These are phyloP conservation scores for Hyphopichia fennica DNA, from an alignment of 1,139 yeast species.

Conservation along the genomic window DNA sequence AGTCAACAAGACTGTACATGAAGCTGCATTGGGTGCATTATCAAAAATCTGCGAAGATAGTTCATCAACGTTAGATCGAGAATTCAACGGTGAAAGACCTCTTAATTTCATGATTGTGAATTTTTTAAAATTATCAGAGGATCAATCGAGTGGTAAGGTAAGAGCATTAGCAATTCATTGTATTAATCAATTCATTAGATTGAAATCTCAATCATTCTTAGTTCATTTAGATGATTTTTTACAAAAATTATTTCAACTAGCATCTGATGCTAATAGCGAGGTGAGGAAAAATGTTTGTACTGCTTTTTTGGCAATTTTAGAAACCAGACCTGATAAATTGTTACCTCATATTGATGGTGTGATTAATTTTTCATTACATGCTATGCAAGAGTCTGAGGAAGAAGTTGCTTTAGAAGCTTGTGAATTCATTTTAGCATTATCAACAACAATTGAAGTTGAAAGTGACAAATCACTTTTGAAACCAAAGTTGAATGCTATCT, in stretches of 20 bases:
- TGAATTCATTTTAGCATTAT: constrained; percentile 79
- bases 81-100: constrained; percentile 66
- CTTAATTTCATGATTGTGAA: constrained; percentile 65
- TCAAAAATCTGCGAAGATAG: constrained; percentile 89
- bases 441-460: constrained; percentile 53
- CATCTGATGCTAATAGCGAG: constrained; percentile 55
- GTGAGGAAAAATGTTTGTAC: constrained; percentile 78
- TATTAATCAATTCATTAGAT: constrained; percentile 71
- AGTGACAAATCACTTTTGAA: constrained; percentile 49
- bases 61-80: constrained; percentile 55
- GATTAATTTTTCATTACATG: constrained; percentile 77
- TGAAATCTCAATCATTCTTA: constrained; percentile 64
- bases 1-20: constrained; percentile 42
- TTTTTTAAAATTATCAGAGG: constrained; percentile 53
- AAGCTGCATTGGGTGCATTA: constrained; percentile 76
- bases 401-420: constrained; percentile 89
- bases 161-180: constrained; percentile 70
- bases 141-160: constrained; percentile 42
- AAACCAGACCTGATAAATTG: constrained; percentile 77
- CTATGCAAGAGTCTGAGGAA: constrained; percentile 63
- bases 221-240: constrained; percentile 68
- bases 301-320: constrained; percentile 72
- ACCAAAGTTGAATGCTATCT: constrained; percentile 58
- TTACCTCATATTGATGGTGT: constrained; percentile 83
- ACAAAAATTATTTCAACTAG: constrained; percentile 61